Evolutionary conservation across 305 asterid species (phyloP).

Genomic region (Plantago lanceolata): DNA sequence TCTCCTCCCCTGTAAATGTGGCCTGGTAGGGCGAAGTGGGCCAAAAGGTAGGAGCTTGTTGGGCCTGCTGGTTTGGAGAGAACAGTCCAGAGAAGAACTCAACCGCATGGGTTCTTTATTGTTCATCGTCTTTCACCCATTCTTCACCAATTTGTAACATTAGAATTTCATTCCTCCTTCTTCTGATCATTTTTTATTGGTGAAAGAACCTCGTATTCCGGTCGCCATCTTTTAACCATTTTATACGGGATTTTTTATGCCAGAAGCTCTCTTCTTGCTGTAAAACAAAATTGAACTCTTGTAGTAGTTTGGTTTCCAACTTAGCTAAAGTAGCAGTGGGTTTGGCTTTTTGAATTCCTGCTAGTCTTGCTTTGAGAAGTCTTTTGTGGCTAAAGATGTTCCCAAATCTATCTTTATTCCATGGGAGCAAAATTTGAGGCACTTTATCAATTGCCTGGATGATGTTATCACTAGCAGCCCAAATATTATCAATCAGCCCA

Average conservation of each 20-base stretch:
- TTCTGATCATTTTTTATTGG: not conserved
- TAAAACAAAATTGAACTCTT: not conserved
- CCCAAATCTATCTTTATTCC: not conserved
- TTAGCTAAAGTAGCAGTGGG: rapidly evolving
- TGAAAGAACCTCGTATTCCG: not conserved
- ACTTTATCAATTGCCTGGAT: not conserved
- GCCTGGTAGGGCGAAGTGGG: too few relatives aligned
- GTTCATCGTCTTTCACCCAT: not conserved
- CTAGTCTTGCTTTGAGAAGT: not conserved
- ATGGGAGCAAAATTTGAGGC: not conserved
- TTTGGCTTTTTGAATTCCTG: not conserved
- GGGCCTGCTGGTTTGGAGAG: not conserved
- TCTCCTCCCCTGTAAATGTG: not conserved
- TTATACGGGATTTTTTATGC: not conserved
- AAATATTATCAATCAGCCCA: not conserved
- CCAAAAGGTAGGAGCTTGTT: too few relatives aligned
- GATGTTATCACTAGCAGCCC: not conserved
- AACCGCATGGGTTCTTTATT: not conserved
- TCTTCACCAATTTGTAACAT: not conserved
- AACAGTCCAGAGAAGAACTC: not conserved
- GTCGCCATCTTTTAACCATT: not conserved
- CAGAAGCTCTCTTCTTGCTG: not conserved
- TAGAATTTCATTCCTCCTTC: not conserved
- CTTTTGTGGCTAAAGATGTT: not conserved
- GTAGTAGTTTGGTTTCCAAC: not conserved